Evolutionary conservation across 805 yeast species (phyloP), one percentile per base, ranked within the genome.

Genomic region (Candida gorgasii): DNA sequence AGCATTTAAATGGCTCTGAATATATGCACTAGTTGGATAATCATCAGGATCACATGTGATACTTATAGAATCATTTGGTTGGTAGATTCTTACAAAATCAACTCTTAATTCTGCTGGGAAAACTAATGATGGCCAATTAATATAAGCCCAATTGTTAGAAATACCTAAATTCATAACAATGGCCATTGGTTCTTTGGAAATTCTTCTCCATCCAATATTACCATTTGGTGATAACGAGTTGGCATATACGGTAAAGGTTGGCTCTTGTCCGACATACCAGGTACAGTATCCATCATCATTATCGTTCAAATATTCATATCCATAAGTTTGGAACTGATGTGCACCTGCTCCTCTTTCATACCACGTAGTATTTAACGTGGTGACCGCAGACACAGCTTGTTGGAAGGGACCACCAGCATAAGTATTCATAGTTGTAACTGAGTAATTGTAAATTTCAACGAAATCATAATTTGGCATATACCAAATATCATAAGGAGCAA

Each of bases 401-500:
- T 92, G 98, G 65, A 75, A 80, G 1, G 97, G 96, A 36, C 97
- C 97, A 46, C 98, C 99, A 22, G 87, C 73, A 65, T 88, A 90
- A 1, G 88, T 73, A 62, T 90, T 92, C 90, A 89, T 86, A 11
- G 82, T 61, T 1, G 97, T 86, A 33, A 84, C 69, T 0, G 86
- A 67, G 17, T 52, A 50, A 65, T 92, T 88, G 63, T 85, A 70
- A 48, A 92, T 69, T 58, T 82, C 90, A 41, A 89, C 62, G 56
- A 76, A 90, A 51, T 81, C 78, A 63, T 89, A 89, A 65, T 92
- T 95, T 4, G 97, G 96, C 58, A 78, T 75, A 60, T 87, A 92
- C 97, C 97, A 92, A 49, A 89, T 83, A 64, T 92, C 98, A 59
- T 80, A 80, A 8, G 98, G 98, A 13, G 97, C 98, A 48, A 89